phyloP scores from a whole-genome alignment of 371 early-diverging fungal genomes.

The Polyrhizophydium stewartii region DNA sequence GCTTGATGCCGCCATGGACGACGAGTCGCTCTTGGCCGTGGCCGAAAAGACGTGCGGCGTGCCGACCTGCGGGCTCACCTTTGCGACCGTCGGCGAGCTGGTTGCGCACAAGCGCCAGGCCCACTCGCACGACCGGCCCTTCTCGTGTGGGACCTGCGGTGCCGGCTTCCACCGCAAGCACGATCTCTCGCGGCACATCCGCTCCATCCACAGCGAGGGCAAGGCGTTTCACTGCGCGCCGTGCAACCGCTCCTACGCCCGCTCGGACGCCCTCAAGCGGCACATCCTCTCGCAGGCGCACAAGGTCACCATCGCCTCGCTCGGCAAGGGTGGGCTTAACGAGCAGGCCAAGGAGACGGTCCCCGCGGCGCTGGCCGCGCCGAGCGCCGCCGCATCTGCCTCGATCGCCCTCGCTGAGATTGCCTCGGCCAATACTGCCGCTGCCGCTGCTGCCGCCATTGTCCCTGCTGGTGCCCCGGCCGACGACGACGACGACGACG shows the following conservation, averaged over 20 bases:
- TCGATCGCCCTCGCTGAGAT: no score
- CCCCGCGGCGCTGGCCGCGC: no score
- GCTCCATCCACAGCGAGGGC: neutral
- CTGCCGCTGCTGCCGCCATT: neutral
- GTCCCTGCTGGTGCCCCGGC: neutral
- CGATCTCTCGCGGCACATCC: conserved; percentile 61
- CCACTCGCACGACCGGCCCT: conserved; percentile 33
- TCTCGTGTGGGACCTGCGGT: conserved; percentile 36
- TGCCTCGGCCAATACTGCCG: neutral
- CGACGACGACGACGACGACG: neutral
- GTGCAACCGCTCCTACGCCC: conserved; percentile 9
- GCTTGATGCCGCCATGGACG: no score
- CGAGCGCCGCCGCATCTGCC: no score
- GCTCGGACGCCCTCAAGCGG: conserved; percentile 16
- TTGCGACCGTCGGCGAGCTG: no score
- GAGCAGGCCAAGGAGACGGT: no score
- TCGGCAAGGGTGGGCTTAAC: no score
- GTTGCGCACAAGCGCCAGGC: neutral
- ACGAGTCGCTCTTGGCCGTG: no score
- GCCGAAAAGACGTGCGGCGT: no score
- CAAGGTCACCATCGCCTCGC: no score
- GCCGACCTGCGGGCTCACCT: no score
- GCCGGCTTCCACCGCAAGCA: conserved; percentile 47
- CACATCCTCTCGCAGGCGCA: neutral
- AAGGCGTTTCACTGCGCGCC: conserved; percentile 7